Evolutionary conservation across 495 filamentous ascomycete species (phyloP), one percentile per base, ranked within the genome.

Genomic region (Umbilicaria muhlenbergii): DNA sequence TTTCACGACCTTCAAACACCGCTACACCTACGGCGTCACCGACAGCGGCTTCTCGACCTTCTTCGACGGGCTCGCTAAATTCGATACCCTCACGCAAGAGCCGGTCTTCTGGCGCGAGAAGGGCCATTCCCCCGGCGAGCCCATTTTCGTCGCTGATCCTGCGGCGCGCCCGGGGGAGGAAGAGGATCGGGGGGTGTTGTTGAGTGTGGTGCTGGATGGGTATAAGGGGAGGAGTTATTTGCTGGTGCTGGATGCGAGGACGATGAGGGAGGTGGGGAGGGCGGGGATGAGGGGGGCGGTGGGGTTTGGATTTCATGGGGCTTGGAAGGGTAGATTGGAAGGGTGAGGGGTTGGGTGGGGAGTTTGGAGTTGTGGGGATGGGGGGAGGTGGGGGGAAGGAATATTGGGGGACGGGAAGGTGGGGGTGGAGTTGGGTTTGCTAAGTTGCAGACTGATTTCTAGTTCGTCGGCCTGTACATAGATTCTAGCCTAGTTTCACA

Each of bases 161-260:
- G 6, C 4, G 1, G 24, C 24, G 24, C 4, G 24, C 24, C 47
- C 60, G 0, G 57, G 54, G 4, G 50, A 51, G 6, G 71, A 51
- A 5, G 71, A 65, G 16, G 84, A 91, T 52, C 78, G 82, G 32
- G 83, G 84, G 0, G 72, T 85, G 1, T 55, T 88, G 38, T 56
- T 91, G 34, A 81, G 68, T 48, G 74, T 86, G 0, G 72, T 89
- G 2, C 62, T 91, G 11, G 76, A 91, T 55, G 81, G 83, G 0
- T 39, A 48, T 11, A 59, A 52, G 5, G 72, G 69, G 21, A 74
- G 54, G 50, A 86, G 81, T 38, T 88, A 87, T 54, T 58, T 91
- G 39, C 55, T 87, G 16, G 75, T 71, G 42, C 56, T 88, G 28
- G 73, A 85, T 61, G 81, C 83, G 13, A 72, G 52, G 44, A 68